Conservation (phyloP, 2,329 filamentous ascomycete genomes). For the Xylariaceae sp. region DNA sequence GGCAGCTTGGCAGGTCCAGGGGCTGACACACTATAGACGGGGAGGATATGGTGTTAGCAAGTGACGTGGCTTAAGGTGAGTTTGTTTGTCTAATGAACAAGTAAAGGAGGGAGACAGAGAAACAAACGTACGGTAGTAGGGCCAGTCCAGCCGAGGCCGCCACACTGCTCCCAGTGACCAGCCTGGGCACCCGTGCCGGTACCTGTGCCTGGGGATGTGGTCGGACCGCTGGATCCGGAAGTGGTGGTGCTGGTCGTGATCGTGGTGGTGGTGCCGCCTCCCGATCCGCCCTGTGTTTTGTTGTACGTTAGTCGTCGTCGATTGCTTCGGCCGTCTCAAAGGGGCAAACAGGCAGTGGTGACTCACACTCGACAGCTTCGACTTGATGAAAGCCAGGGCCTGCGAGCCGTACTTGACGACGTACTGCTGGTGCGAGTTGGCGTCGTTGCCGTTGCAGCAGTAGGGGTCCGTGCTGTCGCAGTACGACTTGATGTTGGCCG, state of each 20-base stretch:
- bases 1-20: neutral
- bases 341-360: too few relatives aligned
- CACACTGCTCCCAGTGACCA: neutral
- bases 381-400: constrained; percentile 50
- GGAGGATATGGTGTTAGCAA: too few relatives aligned
- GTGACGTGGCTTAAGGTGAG: too few relatives aligned
- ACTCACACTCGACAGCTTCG: too few relatives aligned
- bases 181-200: neutral
- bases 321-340: too few relatives aligned
- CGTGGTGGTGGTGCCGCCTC: neutral
- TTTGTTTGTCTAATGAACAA: too few relatives aligned
- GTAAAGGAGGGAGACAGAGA: neutral
- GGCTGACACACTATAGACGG: neutral
- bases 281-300: too few relatives aligned
- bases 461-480: constrained; percentile 59
- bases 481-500: constrained; percentile 54
- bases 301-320: too few relatives aligned
- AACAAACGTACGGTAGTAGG: neutral
- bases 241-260: neutral
- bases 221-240: too few relatives aligned
- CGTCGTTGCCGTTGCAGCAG: constrained; percentile 59
- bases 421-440: constrained; percentile 56
- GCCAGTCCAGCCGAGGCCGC: neutral
- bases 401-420: constrained; percentile 55
- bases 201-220: too few relatives aligned